These are phyloP conservation scores for Calonectria multiphialidica DNA, from an alignment of 2,329 filamentous ascomycete species.

Conservation along the genomic window DNA sequence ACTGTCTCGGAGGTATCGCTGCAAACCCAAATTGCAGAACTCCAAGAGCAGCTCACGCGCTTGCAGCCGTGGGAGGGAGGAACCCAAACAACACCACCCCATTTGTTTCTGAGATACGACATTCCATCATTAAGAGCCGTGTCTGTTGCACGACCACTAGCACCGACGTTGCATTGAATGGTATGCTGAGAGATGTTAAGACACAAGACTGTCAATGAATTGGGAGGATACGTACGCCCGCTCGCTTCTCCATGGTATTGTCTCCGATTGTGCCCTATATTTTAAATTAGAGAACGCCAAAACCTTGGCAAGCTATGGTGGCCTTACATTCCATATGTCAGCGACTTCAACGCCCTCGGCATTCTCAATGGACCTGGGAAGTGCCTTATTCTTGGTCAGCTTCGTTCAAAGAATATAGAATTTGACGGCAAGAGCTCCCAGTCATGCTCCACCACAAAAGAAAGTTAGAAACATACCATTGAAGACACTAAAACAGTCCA, in stretches of 20 bases:
- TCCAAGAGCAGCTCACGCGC: not conserved
- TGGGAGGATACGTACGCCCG: not conserved
- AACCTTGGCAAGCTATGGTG: not conserved
- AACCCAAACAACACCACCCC: not conserved
- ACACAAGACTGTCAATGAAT: not conserved
- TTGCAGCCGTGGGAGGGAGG: not conserved
- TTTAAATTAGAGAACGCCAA: not conserved
- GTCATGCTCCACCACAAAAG: not conserved
- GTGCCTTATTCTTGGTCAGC: not conserved
- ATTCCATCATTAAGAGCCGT: not conserved
- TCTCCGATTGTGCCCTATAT: not conserved
- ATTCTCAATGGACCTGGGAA: not conserved
- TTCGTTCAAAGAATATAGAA: not conserved
- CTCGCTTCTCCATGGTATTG: not conserved
- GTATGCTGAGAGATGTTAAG: not conserved
- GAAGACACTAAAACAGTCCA: not conserved
- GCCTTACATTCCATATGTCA: not conserved
- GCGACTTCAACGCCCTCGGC: not conserved
- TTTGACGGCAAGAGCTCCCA: not conserved
- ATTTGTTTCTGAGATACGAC: not conserved
- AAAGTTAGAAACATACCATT: not conserved
- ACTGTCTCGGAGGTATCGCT: not conserved
- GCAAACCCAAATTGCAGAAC: not conserved
- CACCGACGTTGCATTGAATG: not conserved
- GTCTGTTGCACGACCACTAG: not conserved